Conservation (phyloP, 345 rosid genomes). For the Salix viminalis region DNA sequence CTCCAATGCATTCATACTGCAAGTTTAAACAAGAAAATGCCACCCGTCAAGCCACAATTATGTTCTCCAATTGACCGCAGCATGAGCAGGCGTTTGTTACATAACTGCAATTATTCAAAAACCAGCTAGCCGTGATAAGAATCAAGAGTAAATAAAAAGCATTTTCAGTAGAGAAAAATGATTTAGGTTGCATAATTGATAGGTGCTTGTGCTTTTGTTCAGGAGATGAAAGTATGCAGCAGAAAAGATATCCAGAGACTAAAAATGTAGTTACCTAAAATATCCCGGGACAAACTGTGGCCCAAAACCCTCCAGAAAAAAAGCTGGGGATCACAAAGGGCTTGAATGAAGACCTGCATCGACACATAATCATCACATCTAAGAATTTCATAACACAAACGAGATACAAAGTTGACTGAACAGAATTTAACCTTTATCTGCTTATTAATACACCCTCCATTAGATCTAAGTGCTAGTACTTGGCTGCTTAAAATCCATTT, state of each 20-base stretch:
- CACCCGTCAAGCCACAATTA: constrained; percentile 60
- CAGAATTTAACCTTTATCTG: constrained; percentile 37
- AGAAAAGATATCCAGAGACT: not conserved
- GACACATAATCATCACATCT: constrained; percentile 31
- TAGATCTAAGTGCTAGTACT: constrained; percentile 31
- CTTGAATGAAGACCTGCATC: constrained; percentile 49
- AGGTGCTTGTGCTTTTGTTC: not conserved
- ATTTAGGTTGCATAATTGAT: not conserved
- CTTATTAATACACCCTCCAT: constrained; percentile 32
- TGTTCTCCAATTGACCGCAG: constrained; percentile 44
- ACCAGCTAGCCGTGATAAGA: not conserved
- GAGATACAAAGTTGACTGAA: constrained; percentile 13
- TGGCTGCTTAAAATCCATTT: constrained; percentile 74
- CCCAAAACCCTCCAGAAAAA: constrained; percentile 59
- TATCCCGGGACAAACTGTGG: constrained; percentile 41
- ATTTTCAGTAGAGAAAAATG: not conserved
- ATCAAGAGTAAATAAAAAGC: not conserved
- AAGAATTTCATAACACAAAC: constrained; percentile 20
- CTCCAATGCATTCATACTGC: constrained; percentile 37
- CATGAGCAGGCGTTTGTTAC: constrained; percentile 52
- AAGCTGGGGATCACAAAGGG: constrained; percentile 57
- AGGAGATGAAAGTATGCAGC: not conserved
- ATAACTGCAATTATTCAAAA: constrained; percentile 31
- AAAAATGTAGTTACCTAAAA: constrained; percentile 41
- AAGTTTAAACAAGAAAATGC: constrained; percentile 45